A percentile compares a stretch with the other conserved stretches of the same genome.
Evolutionary conservation across 768 basidiomycete genomes (phyloP).

Genomic region (Suillus tomentosus): DNA sequence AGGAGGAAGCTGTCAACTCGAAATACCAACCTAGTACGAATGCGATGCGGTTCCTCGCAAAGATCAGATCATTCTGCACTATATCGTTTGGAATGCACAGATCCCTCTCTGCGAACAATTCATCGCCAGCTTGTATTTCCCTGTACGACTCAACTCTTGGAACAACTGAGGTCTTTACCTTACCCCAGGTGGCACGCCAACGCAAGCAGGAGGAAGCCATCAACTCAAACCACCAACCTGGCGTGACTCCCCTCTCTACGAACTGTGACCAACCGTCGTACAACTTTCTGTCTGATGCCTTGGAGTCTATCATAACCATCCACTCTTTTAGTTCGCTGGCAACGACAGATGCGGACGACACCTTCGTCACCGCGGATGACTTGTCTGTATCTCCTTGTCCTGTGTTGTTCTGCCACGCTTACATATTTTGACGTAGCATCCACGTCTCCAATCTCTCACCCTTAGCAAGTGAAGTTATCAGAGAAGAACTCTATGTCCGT

Average conservation of each 20-base stretch:
- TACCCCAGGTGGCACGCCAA: conserved; percentile 11
- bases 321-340: neutral
- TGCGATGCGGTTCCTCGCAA: neutral
- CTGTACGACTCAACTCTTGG: conserved; percentile 19
- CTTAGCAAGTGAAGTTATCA: conserved; percentile 31
- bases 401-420: neutral
- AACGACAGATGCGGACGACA: neutral
- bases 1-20: neutral
- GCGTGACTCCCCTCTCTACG: neutral
- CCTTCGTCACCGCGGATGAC: neutral
- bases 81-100: neutral
- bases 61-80: neutral
- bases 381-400: neutral
- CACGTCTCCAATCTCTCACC: conserved; percentile 20
- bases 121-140: neutral
- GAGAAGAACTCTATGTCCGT: conserved; percentile 29
- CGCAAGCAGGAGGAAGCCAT: neutral
- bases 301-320: neutral
- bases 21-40: neutral
- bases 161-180: conserved; percentile 18
- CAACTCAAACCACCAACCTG: neutral
- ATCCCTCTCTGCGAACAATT: neutral
- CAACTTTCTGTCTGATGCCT: neutral
- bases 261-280: neutral
- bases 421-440: conserved; percentile 16